Evolutionary conservation across 768 basidiomycete genomes (phyloP).

Genomic region (Pisolithus albus): DNA sequence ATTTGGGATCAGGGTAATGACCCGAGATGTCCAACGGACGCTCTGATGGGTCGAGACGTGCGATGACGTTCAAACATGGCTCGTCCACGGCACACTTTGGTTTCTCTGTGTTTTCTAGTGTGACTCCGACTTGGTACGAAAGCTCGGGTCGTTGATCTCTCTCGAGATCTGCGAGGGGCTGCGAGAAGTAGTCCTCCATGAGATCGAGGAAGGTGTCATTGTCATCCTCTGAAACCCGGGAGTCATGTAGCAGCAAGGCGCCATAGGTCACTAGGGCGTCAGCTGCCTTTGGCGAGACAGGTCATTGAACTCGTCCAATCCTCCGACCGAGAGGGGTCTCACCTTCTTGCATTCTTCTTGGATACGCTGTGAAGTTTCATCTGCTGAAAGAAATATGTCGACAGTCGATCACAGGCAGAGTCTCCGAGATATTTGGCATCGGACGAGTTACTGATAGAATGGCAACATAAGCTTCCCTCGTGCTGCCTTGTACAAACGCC

Average conservation of each 20-base stretch:
- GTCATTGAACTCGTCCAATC: background rate
- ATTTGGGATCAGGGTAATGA: slow-evolving; percentile 88
- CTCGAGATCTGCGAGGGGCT: slow-evolving; percentile 52
- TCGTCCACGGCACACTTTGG: slow-evolving; percentile 80
- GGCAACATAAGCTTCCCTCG: too few relatives aligned
- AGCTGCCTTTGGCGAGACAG: slow-evolving; percentile 50
- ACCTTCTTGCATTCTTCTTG: slow-evolving; percentile 64
- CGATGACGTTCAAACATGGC: slow-evolving; percentile 76
- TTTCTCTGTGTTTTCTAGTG: slow-evolving; percentile 94
- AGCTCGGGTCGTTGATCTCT: slow-evolving; percentile 80
- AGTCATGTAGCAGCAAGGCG: slow-evolving; percentile 80
- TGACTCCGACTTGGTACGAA: slow-evolving; percentile 89
- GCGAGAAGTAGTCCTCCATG: slow-evolving; percentile 89
- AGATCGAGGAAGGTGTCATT: slow-evolving; percentile 82
- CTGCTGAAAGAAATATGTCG: slow-evolving; percentile 55
- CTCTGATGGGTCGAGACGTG: slow-evolving; percentile 65
- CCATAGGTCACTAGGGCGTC: slow-evolving; percentile 79
- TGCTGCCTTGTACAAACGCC: too few relatives aligned
- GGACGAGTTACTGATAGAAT: background rate
- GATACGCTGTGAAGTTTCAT: slow-evolving; percentile 40
- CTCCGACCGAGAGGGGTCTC: slow-evolving; percentile 1
- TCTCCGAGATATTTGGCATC: slow-evolving; percentile 36
- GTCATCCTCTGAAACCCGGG: slow-evolving; percentile 74
- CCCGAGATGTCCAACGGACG: slow-evolving; percentile 78
- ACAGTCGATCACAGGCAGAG: slow-evolving; percentile 74